These are phyloP conservation scores for Colletotrichum sidae DNA, from an alignment of 2,329 filamentous ascomycete genomes.

Conservation along the genomic window DNA sequence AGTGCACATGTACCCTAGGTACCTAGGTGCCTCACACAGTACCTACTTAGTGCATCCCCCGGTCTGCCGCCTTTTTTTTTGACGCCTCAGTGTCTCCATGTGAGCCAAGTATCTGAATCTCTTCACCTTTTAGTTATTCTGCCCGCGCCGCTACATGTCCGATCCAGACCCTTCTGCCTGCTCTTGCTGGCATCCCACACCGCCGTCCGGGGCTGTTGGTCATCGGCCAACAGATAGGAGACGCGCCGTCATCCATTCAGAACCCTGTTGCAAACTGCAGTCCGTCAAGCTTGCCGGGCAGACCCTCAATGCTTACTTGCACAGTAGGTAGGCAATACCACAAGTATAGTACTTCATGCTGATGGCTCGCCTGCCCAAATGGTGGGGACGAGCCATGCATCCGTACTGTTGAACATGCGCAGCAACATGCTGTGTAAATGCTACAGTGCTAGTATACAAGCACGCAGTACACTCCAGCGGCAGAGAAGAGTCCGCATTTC, in stretches of 20 bases:
- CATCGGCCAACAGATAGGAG: constrained; percentile 25
- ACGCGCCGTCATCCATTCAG: constrained; percentile 14
- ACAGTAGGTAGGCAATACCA: no score
- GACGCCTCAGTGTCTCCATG: constrained; percentile 7
- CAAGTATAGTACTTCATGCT: neutral
- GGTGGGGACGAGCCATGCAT: constrained; percentile 1
- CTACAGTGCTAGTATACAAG: no score
- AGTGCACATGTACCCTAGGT: constrained; percentile 4
- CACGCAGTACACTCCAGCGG: constrained; percentile 27
- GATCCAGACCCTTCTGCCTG: neutral
- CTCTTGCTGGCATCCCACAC: constrained; percentile 12
- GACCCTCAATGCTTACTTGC: neutral
- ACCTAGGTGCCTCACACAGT: constrained; percentile 6
- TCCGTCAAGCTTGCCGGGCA: constrained; percentile 18
- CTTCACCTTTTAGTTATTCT: neutral
- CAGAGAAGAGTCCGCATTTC: constrained; percentile 14
- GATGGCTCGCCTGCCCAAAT: constrained; percentile 12
- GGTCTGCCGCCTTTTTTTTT: constrained; percentile 26
- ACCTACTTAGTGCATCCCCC: constrained; percentile 20
- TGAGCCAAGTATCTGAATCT: neutral
- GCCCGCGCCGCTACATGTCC: constrained; percentile 4
- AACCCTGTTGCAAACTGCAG: constrained; percentile 11
- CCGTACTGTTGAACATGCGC: no score
- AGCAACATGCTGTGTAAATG: no score
- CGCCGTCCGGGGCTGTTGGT: constrained; percentile 17